phyloP scores from a whole-genome alignment of 202 grass and related monocot species.

The Musa balbisiana region DNA sequence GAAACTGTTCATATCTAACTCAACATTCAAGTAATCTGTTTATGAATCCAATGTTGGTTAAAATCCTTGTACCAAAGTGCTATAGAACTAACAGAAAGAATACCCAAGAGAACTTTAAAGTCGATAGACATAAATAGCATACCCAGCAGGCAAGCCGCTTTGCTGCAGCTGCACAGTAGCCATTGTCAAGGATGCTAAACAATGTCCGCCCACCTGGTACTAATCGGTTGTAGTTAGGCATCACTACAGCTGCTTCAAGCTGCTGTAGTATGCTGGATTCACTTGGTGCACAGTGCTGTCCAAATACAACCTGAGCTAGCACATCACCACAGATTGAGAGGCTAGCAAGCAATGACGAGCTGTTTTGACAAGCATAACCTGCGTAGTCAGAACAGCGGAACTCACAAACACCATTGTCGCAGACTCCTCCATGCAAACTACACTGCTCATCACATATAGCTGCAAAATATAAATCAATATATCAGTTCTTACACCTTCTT shows the following conservation, averaged over 20 bases:
- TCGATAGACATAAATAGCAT: conserved; percentile 17
- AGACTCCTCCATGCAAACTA: conserved; percentile 97
- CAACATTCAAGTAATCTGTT: too few species aligned
- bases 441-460: conserved; percentile 96
- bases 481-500: not conserved
- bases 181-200: conserved; percentile 87
- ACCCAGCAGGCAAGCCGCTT: conserved; percentile 98
- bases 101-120: not conserved
- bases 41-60: not conserved
- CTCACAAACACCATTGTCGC: conserved; percentile 94
- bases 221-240: conserved; percentile 97
- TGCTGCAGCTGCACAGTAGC: conserved; percentile 85
- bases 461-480: conserved; percentile 35
- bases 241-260: conserved; percentile 82
- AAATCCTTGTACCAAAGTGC: not conserved
- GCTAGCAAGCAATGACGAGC: conserved; percentile 65
- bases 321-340: conserved; percentile 94
- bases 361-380: conserved; percentile 94
- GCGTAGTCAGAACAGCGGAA: conserved; percentile 99
- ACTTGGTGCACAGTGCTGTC: conserved; percentile 94
- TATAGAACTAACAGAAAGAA: not conserved
- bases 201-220: conserved; percentile 75
- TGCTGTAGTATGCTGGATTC: conserved; percentile 92
- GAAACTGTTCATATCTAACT: too few species aligned
- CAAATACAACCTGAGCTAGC: conserved; percentile 55